A percentile compares a stretch with the other conserved stretches of the same genome.
Conservation (phyloP, 2,329 filamentous ascomycete species). For the Mycosphaerella arachidis region DNA sequence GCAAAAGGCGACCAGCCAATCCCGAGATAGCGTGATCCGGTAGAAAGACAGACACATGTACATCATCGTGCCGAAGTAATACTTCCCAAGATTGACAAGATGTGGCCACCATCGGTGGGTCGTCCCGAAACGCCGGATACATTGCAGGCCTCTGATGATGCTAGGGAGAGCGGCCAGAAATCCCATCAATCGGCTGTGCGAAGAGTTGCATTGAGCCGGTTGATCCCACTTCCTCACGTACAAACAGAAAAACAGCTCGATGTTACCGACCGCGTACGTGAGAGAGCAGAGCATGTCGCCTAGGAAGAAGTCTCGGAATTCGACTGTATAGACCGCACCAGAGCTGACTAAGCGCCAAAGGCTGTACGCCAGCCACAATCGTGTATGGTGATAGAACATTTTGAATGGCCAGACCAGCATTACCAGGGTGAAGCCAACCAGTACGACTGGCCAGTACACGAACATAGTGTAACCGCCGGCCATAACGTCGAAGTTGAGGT, state of each 20-base stretch:
- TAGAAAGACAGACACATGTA: conserved; percentile 78
- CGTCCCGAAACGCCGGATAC: conserved; percentile 81
- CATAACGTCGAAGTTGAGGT: conserved; percentile 77
- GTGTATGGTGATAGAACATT: conserved; percentile 68
- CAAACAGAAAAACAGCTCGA: conserved; percentile 90
- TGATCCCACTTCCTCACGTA: conserved; percentile 74
- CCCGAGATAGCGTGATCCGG: conserved; percentile 59
- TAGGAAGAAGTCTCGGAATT: conserved; percentile 95
- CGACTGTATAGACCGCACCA: conserved; percentile 89
- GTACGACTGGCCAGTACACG: conserved; percentile 78
- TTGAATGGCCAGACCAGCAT: conserved; percentile 71
- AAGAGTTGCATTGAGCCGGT: conserved; percentile 76
- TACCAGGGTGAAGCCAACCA: conserved; percentile 63
- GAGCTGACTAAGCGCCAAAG: conserved; percentile 68
- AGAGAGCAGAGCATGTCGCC: conserved; percentile 97
- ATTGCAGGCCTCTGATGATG: conserved; percentile 88
- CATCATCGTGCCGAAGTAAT: conserved; percentile 74
- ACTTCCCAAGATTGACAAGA: conserved; percentile 88
- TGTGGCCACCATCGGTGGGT: conserved; percentile 87
- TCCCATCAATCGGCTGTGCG: conserved; percentile 73
- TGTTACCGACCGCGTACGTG: conserved; percentile 83
- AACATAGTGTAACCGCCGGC: conserved; percentile 61
- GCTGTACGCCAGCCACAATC: conserved; percentile 85
- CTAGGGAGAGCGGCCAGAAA: conserved; percentile 80
- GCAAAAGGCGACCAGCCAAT: conserved; percentile 68